Percentiles rank a stretch among this genome's conserved stretches.
These are phyloP conservation scores for Cryptosporidium felis DNA, from an alignment of 169 alveolate species.

Conservation along the genomic window DNA sequence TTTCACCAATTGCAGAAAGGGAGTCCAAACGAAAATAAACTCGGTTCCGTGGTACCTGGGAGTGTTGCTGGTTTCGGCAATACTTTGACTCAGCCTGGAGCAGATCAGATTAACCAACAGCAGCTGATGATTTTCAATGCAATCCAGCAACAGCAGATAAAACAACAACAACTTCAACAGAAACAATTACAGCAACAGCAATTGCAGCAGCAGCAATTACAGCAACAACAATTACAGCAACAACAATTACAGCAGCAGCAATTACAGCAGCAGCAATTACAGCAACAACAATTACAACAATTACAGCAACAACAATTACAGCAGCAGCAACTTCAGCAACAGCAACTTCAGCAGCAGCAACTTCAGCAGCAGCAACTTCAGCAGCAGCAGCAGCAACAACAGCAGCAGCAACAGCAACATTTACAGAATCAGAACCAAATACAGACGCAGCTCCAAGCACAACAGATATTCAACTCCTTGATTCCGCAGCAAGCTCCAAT, in stretches of 20 bases:
- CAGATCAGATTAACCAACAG: slow-evolving; percentile 25
- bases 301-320: neutral
- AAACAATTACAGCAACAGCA: neutral
- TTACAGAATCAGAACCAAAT: neutral
- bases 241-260: neutral
- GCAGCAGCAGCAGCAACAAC: neutral
- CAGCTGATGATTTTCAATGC: slow-evolving; percentile 50
- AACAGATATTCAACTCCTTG: slow-evolving; percentile 13
- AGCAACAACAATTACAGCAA: neutral
- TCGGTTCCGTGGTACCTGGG: neutral
- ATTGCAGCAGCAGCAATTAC: neutral
- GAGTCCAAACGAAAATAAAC: neutral
- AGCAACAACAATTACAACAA: neutral
- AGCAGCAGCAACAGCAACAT: neutral
- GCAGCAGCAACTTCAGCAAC: neutral
- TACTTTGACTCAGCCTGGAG: neutral
- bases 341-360: neutral
- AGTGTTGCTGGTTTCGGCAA: neutral
- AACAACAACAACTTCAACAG: neutral
- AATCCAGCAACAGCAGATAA: slow-evolving; percentile 37
- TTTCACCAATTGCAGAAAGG: neutral
- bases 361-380: neutral
- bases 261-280: slow-evolving; percentile 1
- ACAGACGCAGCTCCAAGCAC: slow-evolving; percentile 5
- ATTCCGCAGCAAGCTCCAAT: slow-evolving; percentile 23